Evolutionary conservation across 2,329 filamentous ascomycete species (phyloP), one percentile per base, ranked within the genome.

Genomic region (Aspergillus vadensis): DNA sequence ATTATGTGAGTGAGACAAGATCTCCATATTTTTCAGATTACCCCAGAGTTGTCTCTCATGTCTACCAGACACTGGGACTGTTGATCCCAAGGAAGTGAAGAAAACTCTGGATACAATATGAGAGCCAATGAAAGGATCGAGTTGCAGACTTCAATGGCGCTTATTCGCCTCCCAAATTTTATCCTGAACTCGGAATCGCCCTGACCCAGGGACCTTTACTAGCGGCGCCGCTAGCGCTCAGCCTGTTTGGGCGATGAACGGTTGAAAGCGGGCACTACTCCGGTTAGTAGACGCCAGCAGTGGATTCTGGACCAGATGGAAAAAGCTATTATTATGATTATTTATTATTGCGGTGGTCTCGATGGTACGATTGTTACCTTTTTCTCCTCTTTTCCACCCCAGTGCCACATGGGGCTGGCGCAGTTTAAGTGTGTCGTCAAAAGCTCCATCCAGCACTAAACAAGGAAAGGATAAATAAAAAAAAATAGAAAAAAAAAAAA

Each of bases 161-260:
- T 21, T 57, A 44, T 50, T 43, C 38, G 44, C 55, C 55, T 61
- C 51, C 51, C 51, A 54, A 54, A 36, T 54, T 27, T 27, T 32
- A 54, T 39, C 54, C 54, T 32, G 41, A 43, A 30, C 54, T 59
- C 50, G 55, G 58, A 56, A 56, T 61, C 52, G 58, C 55, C 58
- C 55, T 58, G 38, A 47, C 56, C 58, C 57, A 44, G 54, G 55
- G 55, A 57, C 57, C 32, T 36, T 57, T 48, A 38, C 56, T 63
- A 61, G 61, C 54, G 59, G 56, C 56, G 30, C 50, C 56, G 50
- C 60, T 59, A 59, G 58, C 58, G 54, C 55, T 57, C 51, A 23
- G 61, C 49, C 39, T 52, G 61, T 58, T 36, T 58, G 58, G 58
- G 58, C 27, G 43, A 57, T 38, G 54, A 57, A 57, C 25, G 36